phyloP scores from a whole-genome alignment of 148 eudicot genomes.

The Rheum nobile region DNA sequence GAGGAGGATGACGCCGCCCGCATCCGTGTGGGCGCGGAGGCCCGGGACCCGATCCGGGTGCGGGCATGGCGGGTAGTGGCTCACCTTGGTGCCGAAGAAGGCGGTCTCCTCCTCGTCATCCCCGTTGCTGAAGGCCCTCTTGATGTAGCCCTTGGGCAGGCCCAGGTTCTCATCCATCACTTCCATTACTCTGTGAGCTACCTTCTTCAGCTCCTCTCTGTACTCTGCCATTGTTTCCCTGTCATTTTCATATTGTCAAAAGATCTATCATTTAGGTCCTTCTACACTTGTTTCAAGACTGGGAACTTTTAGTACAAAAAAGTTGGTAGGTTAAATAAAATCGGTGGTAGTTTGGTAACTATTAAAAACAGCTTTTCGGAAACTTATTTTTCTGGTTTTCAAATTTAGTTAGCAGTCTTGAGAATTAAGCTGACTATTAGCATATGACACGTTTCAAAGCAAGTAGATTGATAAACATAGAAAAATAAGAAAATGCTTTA shows the following conservation, averaged over 20 bases:
- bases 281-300: neutral
- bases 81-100: slow-evolving; percentile 92
- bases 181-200: slow-evolving; percentile 61
- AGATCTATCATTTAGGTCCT: neutral
- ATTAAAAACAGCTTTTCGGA: no score
- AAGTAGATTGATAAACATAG: no score
- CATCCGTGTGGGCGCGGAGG: slow-evolving; percentile 89
- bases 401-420: no score
- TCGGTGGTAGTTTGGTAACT: no score
- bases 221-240: slow-evolving; percentile 87
- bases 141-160: slow-evolving; percentile 67
- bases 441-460: no score
- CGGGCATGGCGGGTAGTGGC: slow-evolving; percentile 94
- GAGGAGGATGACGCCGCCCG: slow-evolving; percentile 85
- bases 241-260: neutral
- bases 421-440: no score
- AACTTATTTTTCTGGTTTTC: no score
- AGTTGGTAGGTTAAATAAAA: neutral
- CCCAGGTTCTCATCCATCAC: slow-evolving; percentile 88
- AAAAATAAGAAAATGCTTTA: no score
- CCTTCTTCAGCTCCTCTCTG: slow-evolving; percentile 53
- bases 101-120: slow-evolving; percentile 23
- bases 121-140: slow-evolving; percentile 46
- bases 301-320: neutral
- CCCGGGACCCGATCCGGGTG: slow-evolving; percentile 55